A percentile compares a stretch with the other conserved stretches of the same genome.
phyloP scores from a whole-genome alignment of 768 basidiomycete genomes.

The Hypsizygus marmoreus region DNA sequence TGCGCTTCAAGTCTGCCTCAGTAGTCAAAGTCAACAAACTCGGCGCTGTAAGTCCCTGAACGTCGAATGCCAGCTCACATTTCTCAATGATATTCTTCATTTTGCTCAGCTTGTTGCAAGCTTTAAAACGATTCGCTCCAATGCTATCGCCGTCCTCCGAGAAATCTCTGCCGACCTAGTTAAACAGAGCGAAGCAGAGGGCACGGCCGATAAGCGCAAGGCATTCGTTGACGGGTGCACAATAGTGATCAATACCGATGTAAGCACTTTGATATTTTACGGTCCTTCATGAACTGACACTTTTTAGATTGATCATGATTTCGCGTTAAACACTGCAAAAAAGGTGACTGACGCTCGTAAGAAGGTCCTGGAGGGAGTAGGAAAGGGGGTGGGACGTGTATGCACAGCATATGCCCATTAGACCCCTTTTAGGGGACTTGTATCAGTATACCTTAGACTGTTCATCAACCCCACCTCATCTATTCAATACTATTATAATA shows the following conservation, averaged over 20 bases:
- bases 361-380: conserved; percentile 70
- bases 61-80: background rate
- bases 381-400: conserved; percentile 55
- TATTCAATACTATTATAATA: too few species aligned
- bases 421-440: background rate
- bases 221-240: conserved; percentile 53
- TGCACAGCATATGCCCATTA: conserved; percentile 23
- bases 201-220: conserved; percentile 53
- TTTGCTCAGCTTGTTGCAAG: conserved; percentile 59
- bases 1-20: conserved; percentile 71
- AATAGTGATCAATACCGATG: conserved; percentile 35
- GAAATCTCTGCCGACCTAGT: conserved; percentile 58
- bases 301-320: conserved; percentile 63
- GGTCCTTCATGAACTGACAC: conserved; percentile 7
- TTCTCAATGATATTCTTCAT: conserved; percentile 8
- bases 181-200: conserved; percentile 53
- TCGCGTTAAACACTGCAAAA: conserved; percentile 60
- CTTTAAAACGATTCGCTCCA: conserved; percentile 62
- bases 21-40: conserved; percentile 75
- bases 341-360: conserved; percentile 69
- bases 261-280: conserved; percentile 17
- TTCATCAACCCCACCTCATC: too few species aligned
- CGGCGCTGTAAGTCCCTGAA: conserved; percentile 52
- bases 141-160: conserved; percentile 52
- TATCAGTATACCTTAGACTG: too few species aligned